Conservation (phyloP, 371 early-diverging fungal genomes). For the Gilbertella persicaria region DNA sequence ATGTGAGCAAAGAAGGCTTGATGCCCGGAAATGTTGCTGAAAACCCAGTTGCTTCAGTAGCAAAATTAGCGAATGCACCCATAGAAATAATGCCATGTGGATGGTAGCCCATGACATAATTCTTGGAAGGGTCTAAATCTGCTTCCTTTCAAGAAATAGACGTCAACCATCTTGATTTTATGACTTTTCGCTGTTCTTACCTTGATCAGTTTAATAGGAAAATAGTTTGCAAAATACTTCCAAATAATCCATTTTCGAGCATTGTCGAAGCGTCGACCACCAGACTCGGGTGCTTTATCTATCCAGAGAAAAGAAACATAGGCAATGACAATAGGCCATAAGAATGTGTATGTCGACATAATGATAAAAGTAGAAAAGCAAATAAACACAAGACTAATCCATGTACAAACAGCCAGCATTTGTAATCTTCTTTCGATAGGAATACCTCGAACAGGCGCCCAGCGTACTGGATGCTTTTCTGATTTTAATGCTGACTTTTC, state of each 20-base stretch:
- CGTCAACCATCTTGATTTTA: neutral
- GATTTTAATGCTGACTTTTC: neutral
- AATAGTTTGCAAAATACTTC: slow-evolving; percentile 79
- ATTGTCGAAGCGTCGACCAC: slow-evolving; percentile 69
- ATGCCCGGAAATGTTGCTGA: slow-evolving; percentile 72
- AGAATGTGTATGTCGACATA: slow-evolving; percentile 44
- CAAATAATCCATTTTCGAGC: slow-evolving; percentile 58
- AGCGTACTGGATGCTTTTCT: slow-evolving; percentile 11
- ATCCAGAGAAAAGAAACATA: slow-evolving; percentile 64
- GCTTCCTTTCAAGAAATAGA: slow-evolving; percentile 46
- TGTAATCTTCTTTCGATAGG: slow-evolving; percentile 78
- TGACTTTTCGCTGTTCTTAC: slow-evolving; percentile 32
- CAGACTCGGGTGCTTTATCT: slow-evolving; percentile 66
- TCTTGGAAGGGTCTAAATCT: slow-evolving; percentile 74
- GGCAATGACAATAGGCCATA: slow-evolving; percentile 67
- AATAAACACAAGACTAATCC: slow-evolving; percentile 36
- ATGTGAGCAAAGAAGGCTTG: slow-evolving; percentile 59
- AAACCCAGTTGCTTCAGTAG: slow-evolving; percentile 70
- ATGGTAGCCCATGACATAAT: slow-evolving; percentile 80
- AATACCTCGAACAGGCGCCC: slow-evolving; percentile 28
- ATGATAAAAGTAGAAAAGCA: slow-evolving; percentile 46
- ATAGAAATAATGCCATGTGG: slow-evolving; percentile 86
- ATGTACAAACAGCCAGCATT: slow-evolving; percentile 58
- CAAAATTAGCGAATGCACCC: slow-evolving; percentile 84
- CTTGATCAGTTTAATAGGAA: slow-evolving; percentile 74